phyloP scores from a whole-genome alignment of 148 eudicot species.

The Fagopyrum tataricum region DNA sequence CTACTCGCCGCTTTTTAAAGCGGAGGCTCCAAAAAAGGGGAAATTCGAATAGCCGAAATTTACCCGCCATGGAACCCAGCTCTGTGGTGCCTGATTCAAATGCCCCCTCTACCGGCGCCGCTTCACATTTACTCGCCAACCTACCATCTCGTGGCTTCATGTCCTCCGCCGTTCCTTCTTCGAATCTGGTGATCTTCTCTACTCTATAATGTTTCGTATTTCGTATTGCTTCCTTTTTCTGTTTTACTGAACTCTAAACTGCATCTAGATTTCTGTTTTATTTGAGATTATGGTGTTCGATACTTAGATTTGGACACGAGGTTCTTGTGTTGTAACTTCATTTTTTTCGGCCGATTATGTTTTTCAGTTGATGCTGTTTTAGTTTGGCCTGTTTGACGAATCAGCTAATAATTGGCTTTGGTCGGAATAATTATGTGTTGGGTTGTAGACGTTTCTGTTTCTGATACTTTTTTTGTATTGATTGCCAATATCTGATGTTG shows the following conservation, averaged over 20 bases:
- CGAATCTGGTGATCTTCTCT: constrained; percentile 46
- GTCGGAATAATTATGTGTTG: neutral
- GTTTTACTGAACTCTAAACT: neutral
- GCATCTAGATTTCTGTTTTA: neutral
- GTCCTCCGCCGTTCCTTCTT: constrained; percentile 55
- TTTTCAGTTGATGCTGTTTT: neutral
- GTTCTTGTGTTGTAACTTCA: neutral
- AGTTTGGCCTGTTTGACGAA: neutral
- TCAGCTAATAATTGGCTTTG: neutral
- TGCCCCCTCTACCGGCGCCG: constrained; percentile 22
- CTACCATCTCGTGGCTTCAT: constrained; percentile 87
- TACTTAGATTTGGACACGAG: neutral
- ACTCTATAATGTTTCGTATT: constrained; percentile 7
- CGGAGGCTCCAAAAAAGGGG: neutral
- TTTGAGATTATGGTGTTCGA: neutral
- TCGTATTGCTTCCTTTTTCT: neutral
- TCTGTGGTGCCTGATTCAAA: constrained; percentile 10
- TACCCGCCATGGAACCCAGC: constrained; percentile 2
- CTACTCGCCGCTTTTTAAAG: neutral
- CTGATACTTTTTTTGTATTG: neutral
- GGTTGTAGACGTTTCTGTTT: neutral
- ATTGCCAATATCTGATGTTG: neutral
- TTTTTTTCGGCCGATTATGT: neutral
- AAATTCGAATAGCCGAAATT: neutral
- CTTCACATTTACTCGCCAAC: constrained; percentile 44